A percentile compares a stretch with the other conserved stretches of the same genome.
Evolutionary conservation across 495 filamentous ascomycete genomes (phyloP).

Genomic region (Trichodelitschia bisporula): DNA sequence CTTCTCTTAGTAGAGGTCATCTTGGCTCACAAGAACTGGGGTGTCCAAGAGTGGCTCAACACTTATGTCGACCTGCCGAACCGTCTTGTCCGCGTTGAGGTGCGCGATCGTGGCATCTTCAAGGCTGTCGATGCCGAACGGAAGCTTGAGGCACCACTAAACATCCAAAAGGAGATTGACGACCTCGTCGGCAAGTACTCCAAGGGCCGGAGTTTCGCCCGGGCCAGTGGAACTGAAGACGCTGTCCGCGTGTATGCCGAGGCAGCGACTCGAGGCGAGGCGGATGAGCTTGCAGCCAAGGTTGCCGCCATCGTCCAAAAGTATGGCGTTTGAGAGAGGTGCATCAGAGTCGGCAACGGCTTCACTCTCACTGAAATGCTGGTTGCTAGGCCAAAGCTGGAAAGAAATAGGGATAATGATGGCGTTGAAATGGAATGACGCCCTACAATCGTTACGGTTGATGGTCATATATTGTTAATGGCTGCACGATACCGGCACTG

Average conservation of each 20-base stretch:
- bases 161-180: conserved; percentile 68
- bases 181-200: conserved; percentile 70
- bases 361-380: no score
- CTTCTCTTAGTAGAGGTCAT: conserved; percentile 91
- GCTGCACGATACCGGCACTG: no score
- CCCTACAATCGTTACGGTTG: no score
- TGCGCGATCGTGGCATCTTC: conserved; percentile 67
- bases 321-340: conserved; percentile 1
- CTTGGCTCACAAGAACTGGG: conserved; percentile 85
- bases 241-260: conserved; percentile 95
- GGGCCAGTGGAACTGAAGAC: conserved; percentile 87
- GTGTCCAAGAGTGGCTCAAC: conserved; percentile 66
- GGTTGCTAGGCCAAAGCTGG: no score
- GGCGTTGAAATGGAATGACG: no score
- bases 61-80: conserved; percentile 95
- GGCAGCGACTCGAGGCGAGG: conserved; percentile 39
- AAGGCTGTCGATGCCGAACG: conserved; percentile 79
- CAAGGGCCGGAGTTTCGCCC: conserved; percentile 70
- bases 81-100: conserved; percentile 76
- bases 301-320: conserved; percentile 43
- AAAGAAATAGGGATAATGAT: no score
- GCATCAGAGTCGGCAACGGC: no score
- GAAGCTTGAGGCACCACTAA: conserved; percentile 50
- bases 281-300: conserved; percentile 58
- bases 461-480: no score